Base-by-base conservation (phyloP, 2,329 filamentous ascomycete species). In the Paecilomyces dactylethromorphus region DNA sequence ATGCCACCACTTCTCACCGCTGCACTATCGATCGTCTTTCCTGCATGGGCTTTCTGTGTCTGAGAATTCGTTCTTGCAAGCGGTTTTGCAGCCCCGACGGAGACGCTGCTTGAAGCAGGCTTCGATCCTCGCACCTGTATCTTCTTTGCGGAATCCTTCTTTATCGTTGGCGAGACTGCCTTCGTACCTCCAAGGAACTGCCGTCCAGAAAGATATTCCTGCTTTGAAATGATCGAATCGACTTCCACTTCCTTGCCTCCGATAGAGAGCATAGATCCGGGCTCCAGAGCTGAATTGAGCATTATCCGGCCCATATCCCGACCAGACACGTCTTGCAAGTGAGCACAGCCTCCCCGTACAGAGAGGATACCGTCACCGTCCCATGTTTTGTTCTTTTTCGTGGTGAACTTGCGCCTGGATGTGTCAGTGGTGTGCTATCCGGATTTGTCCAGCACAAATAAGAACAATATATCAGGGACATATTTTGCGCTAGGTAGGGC, bases 341-440 rank as follows among this genome's bases (percentile, higher is more conserved):
- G 79, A 3, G 82, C 86, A 66, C 82, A 82, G 3, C 85, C 85
- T 35, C 79, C 80, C 2, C 76, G 72, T 3, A 87, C 77, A 3
- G 79, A 77, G 8, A 90, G 76, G 2, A 89, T 79, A 1, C 87
- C 88, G 71, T 91, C 88, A 2, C 87, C 87, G 66, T 90, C 87
- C 87, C 88, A 91, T 4, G 86, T 90, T 70, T 90, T 90, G 71
- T 90, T 84, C 74, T 90, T 91, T 71, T 89, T 90, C 5, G 77
- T 82, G 0, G 86, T 89, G 56, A 82, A 83, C 70, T 88, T 89
- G 21, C 88, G 84, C 87, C 84, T 85, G 24, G 6, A 11, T 53
- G 31, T 50, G 49, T 57, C 59, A 24, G 29, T 8, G 24, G 35
- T 5, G 6, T 8, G 26, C 7, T 3, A 45, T 24, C 18, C 53